Conservation (phyloP, 2,329 filamentous ascomycete species). For the Dactylellina haptotyla region DNA sequence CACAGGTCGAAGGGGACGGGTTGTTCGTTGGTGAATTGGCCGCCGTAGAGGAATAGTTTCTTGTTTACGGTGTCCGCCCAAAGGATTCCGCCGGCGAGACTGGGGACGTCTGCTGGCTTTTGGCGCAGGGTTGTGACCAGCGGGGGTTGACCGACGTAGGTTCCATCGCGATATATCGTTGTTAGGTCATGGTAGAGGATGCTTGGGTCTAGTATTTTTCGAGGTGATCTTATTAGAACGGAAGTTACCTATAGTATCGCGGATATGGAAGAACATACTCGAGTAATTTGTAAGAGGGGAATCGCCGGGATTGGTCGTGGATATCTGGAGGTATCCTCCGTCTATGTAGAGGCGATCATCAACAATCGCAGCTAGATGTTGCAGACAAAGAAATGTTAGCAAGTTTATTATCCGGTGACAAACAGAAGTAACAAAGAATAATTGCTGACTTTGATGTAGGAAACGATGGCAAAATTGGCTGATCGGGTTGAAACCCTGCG, state of each 20-base stretch:
- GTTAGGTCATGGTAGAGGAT: slow-evolving; percentile 70
- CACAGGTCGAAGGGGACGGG: slow-evolving; percentile 67
- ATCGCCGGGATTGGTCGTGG: background rate
- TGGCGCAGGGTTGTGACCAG: slow-evolving; percentile 68
- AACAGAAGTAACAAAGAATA: too few relatives aligned
- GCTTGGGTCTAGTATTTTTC: slow-evolving; percentile 63
- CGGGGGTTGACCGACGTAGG: slow-evolving; percentile 64
- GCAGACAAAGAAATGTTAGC: too few relatives aligned
- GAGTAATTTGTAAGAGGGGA: slow-evolving; percentile 66
- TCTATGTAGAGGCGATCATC: slow-evolving; percentile 72
- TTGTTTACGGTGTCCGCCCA: slow-evolving; percentile 70
- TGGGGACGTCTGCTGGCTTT: slow-evolving; percentile 62
- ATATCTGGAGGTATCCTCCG: slow-evolving; percentile 67
- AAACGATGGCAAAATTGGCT: slow-evolving; percentile 68
- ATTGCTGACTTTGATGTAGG: slow-evolving; percentile 66
- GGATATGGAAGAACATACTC: slow-evolving; percentile 63
- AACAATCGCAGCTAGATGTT: slow-evolving; percentile 66
- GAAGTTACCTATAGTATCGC: background rate
- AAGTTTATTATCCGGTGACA: too few relatives aligned
- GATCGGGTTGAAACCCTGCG: slow-evolving; percentile 74
- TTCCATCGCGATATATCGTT: slow-evolving; percentile 55
- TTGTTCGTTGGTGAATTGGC: slow-evolving; percentile 64
- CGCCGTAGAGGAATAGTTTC: slow-evolving; percentile 72
- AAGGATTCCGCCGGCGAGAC: slow-evolving; percentile 27
- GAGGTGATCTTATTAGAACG: background rate